Conservation (phyloP, 371 early-diverging fungal species). For the Conidiobolus incongruus region DNA sequence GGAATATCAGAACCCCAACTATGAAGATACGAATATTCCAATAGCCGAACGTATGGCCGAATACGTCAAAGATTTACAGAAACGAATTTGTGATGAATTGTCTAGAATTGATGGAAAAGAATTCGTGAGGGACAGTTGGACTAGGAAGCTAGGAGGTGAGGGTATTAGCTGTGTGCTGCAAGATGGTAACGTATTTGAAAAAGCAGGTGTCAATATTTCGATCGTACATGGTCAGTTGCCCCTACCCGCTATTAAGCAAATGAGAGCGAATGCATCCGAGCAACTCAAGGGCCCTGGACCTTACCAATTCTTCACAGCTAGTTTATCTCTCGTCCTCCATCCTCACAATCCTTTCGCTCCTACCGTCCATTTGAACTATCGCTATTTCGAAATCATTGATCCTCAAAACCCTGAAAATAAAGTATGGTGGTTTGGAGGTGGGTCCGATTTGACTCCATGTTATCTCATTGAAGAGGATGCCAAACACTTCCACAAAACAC, state of each 20-base stretch:
- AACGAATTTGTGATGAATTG: slow-evolving; percentile 25
- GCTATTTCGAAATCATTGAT: slow-evolving; percentile 81
- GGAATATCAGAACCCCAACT: not conserved
- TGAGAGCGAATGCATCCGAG: slow-evolving; percentile 38
- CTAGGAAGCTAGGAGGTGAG: slow-evolving; percentile 59
- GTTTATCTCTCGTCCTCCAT: slow-evolving; percentile 81
- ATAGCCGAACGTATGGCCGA: slow-evolving; percentile 69
- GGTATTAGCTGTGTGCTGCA: slow-evolving; percentile 85
- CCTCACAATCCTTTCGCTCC: slow-evolving; percentile 89
- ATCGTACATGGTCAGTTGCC: slow-evolving; percentile 54
- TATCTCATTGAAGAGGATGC: slow-evolving; percentile 63
- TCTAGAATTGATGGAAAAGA: slow-evolving; percentile 35
- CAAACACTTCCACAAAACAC: slow-evolving; percentile 46
- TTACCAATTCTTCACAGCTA: slow-evolving; percentile 65
- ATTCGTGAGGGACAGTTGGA: slow-evolving; percentile 58
- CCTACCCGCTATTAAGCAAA: slow-evolving; percentile 44
- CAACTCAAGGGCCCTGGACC: slow-evolving; percentile 26
- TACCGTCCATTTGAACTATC: slow-evolving; percentile 88
- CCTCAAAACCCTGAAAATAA: slow-evolving; percentile 24
- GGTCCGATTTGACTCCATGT: slow-evolving; percentile 59
- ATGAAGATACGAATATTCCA: slow-evolving; percentile 29
- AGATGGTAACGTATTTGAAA: slow-evolving; percentile 77
- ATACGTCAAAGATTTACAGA: slow-evolving; percentile 53
- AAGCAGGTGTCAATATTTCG: slow-evolving; percentile 82
- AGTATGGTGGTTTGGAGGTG: slow-evolving; percentile 77